These are phyloP conservation scores for Plasmodium knowlesi DNA, from an alignment of 169 alveolate genomes.

Conservation along the genomic window DNA sequence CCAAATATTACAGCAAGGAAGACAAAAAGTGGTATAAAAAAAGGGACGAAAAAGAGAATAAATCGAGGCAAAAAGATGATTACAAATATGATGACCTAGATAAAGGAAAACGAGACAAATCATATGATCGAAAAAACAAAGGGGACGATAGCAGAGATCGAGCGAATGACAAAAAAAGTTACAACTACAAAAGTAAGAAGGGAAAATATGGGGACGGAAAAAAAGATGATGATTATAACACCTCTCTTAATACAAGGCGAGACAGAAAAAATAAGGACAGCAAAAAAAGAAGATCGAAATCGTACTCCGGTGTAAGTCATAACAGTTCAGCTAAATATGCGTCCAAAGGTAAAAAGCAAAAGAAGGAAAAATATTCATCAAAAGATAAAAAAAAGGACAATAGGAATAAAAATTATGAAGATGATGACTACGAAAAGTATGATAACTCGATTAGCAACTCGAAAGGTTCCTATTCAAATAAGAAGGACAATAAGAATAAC, in stretches of 20 bases:
- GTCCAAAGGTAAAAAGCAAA: slow-evolving; percentile 23
- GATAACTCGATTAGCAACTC: slow-evolving; percentile 5
- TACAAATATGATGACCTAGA: not conserved
- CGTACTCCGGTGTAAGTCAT: slow-evolving; percentile 20
- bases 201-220: slow-evolving; percentile 12
- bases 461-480: slow-evolving; percentile 8
- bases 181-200: slow-evolving; percentile 6
- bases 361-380: slow-evolving; percentile 22
- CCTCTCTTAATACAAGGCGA: not conserved
- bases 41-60: not conserved
- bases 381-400: slow-evolving; percentile 36
- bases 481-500: slow-evolving; percentile 8
- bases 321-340: slow-evolving; percentile 28
- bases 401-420: slow-evolving; percentile 10
- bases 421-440: slow-evolving; percentile 10
- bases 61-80: not conserved
- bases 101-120: not conserved
- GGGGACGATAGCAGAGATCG: slow-evolving; percentile 9
- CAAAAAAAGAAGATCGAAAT: slow-evolving; percentile 20
- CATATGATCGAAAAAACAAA: slow-evolving; percentile 9
- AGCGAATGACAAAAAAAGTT: not conserved
- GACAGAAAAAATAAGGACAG: slow-evolving; percentile 24
- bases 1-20: slow-evolving; percentile 3
- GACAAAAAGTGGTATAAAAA: slow-evolving; percentile 5
- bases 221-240: slow-evolving; percentile 18